These are phyloP conservation scores for Ustilago lituana DNA, from an alignment of 1,284 basidiomycete species.

Conservation along the genomic window DNA sequence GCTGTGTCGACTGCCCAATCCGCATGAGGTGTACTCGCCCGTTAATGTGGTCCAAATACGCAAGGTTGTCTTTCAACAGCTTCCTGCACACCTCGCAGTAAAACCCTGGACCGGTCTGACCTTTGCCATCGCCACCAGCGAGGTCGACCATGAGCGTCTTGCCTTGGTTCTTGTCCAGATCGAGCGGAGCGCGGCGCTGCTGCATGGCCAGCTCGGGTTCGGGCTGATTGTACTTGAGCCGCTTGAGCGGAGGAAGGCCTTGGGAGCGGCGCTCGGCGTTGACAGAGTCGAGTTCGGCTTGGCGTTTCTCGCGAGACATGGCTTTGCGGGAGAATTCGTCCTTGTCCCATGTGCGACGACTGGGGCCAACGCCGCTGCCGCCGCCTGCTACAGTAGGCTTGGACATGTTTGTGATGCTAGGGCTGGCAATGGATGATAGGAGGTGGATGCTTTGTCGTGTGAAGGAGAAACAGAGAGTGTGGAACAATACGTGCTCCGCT, in stretches of 20 bases:
- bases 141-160: conserved; percentile 64
- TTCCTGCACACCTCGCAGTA: conserved; percentile 70
- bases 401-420: conserved; percentile 25
- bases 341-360: conserved; percentile 61
- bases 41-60: conserved; percentile 96
- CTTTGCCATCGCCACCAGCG: conserved; percentile 25
- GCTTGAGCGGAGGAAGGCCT: conserved; percentile 52
- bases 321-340: conserved; percentile 56
- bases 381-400: conserved; percentile 8
- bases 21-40: conserved; percentile 86
- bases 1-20: conserved; percentile 91
- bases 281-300: conserved; percentile 53
- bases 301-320: conserved; percentile 56
- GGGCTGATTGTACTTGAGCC: conserved; percentile 50
- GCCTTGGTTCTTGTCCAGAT: conserved; percentile 57
- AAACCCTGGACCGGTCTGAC: conserved; percentile 62
- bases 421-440: no score
- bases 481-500: conserved; percentile 6
- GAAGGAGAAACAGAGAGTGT: background rate
- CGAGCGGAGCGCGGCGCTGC: conserved; percentile 50
- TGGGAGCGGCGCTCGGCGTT: conserved; percentile 52
- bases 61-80: conserved; percentile 90
- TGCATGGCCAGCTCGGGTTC: conserved; percentile 61
- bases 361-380: conserved; percentile 53
- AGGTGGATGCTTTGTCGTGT: no score